Base-by-base conservation (phyloP, 2,329 filamentous ascomycete genomes). In the Penicillium occitanis region DNA sequence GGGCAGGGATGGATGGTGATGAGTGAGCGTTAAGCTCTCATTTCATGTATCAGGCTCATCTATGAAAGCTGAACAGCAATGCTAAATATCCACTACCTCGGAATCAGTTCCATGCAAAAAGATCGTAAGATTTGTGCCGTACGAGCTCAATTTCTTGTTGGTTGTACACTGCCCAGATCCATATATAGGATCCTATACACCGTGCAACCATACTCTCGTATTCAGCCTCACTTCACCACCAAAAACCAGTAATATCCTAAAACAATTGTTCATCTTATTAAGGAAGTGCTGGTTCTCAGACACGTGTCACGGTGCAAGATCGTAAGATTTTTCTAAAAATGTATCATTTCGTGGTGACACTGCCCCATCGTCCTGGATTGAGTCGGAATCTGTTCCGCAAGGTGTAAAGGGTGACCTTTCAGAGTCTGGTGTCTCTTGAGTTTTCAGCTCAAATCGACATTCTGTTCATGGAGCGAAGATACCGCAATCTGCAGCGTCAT, bases 1-100 rank as follows among this genome's bases (percentile, higher is more conserved):
- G 64, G 73, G 71, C 17, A 53, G 76, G 74, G 69, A 67, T 28
- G 73, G 70, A 28, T 67, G 55, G 59, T 68, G 50, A 67, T 48
- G 33, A 44, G 22, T 25, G 25, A 25, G 25, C 25, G 25, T 25
- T 25, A 25, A 25, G 25, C 25, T 25, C 25, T 25, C 4, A 25
- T 25, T 25, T 25, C 25, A 25, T 25, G 3, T 4, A 4, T 25
- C 25, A 3, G 25, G 25, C 25, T 25, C 17, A 37, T 22, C 17
- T 11, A 14, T 25, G 53, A 5, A 57, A 7, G 11, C n/a, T 57
- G n/a, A 14, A 37, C 7, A 57, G n/a, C 33, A 22, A 37, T 25
- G 1, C 10, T 37, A 2, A 37, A 19, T n/a, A n/a, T n/a, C n/a
- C 3, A 22, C n/a, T 14, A 37, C 33, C n/a, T 37, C 53, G 53